phyloP scores from a whole-genome alignment of 306 rosid genomes.

The Sphenostylis stenocarpa region DNA sequence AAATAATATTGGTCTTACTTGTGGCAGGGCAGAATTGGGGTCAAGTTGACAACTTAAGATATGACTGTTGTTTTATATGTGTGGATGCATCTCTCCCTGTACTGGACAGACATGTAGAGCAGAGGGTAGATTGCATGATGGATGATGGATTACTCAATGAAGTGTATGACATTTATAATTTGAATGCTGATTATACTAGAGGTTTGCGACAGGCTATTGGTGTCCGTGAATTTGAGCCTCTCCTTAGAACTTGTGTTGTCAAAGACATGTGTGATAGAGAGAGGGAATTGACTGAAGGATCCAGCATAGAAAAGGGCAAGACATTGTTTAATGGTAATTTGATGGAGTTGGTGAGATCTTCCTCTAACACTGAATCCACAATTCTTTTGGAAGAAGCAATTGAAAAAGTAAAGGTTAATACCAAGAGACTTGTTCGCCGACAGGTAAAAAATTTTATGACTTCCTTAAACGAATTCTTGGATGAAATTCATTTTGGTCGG shows the following conservation, averaged over 20 bases:
- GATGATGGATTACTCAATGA: slow-evolving; percentile 80
- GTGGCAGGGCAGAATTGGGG: slow-evolving; percentile 99
- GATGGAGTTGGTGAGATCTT: slow-evolving; percentile 46
- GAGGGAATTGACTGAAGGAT: slow-evolving; percentile 32
- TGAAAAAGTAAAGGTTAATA: slow-evolving; percentile 77
- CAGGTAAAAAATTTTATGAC: slow-evolving; percentile 52
- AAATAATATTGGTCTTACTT: slow-evolving; percentile 42
- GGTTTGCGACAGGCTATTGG: slow-evolving; percentile 90
- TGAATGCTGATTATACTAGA: slow-evolving; percentile 68
- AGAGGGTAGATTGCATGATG: slow-evolving; percentile 85
- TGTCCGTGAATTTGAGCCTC: slow-evolving; percentile 77
- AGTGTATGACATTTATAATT: slow-evolving; percentile 67
- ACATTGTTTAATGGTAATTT: slow-evolving; percentile 44
- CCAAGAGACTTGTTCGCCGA: slow-evolving; percentile 81
- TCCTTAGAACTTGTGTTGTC: slow-evolving; percentile 40
- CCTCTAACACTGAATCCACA: slow-evolving; percentile 38
- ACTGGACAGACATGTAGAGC: slow-evolving; percentile 77
- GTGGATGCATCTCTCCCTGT: slow-evolving; percentile 79
- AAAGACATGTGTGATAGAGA: slow-evolving; percentile 31
- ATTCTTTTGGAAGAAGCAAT: slow-evolving; percentile 66
- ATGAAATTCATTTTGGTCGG: slow-evolving; percentile 11
- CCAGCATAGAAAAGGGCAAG: slow-evolving; percentile 38
- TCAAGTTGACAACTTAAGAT: slow-evolving; percentile 74
- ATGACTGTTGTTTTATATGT: slow-evolving; percentile 74
- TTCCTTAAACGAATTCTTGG: slow-evolving; percentile 8